phyloP scores from a whole-genome alignment of 371 early-diverging fungal species.

The Blakeslea trispora region DNA sequence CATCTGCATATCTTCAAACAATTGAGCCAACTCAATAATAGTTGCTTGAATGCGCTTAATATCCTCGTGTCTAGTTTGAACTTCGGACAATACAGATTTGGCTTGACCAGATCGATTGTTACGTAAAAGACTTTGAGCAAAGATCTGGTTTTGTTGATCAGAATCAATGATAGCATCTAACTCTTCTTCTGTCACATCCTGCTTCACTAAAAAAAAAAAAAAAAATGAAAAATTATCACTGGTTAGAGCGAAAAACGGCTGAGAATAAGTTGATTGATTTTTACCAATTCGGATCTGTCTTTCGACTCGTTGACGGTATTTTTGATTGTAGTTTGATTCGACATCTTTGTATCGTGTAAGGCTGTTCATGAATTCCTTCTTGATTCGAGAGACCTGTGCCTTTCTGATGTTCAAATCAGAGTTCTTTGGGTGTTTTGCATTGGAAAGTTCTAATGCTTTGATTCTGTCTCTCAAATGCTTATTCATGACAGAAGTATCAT shows the following conservation, averaged over 20 bases:
- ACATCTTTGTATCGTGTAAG: conserved; percentile 82
- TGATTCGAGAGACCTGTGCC: conserved; percentile 64
- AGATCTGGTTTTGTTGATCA: conserved; percentile 74
- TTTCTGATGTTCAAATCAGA: conserved; percentile 37
- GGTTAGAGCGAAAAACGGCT: no score
- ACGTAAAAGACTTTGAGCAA: conserved; percentile 84
- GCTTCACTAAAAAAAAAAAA: conserved; percentile 64
- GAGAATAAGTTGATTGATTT: not conserved
- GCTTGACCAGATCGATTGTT: conserved; percentile 81
- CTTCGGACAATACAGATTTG: conserved; percentile 76
- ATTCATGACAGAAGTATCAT: conserved; percentile 57
- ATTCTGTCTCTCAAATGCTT: conserved; percentile 57
- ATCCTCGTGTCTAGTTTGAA: conserved; percentile 86
- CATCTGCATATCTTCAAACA: conserved; percentile 90
- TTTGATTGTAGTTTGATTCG: conserved; percentile 79
- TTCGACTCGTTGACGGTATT: conserved; percentile 83
- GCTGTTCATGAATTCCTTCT: conserved; percentile 81
- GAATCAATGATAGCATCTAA: conserved; percentile 75
- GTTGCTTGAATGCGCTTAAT: conserved; percentile 87
- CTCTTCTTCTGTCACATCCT: conserved; percentile 83
- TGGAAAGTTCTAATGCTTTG: conserved; percentile 44
- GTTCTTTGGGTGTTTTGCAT: conserved; percentile 22
- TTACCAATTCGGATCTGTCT: conserved; percentile 84
- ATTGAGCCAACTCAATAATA: conserved; percentile 84
- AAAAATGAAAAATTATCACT: not conserved